These are phyloP conservation scores for Penicillium sp. DNA, from an alignment of 2,329 filamentous ascomycete species.

Conservation along the genomic window DNA sequence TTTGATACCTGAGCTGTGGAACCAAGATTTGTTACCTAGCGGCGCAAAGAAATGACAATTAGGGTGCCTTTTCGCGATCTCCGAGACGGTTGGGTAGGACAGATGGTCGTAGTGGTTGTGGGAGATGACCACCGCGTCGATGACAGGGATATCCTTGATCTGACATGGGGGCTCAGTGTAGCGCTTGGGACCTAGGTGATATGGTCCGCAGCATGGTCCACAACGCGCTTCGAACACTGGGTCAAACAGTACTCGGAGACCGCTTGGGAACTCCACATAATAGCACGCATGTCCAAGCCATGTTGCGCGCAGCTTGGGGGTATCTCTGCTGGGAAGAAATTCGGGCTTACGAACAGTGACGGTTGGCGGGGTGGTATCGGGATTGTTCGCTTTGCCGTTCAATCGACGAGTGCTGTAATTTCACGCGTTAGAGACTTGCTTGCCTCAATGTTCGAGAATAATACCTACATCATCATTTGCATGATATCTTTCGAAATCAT, in stretches of 20 bases:
- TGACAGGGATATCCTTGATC: conserved; percentile 68
- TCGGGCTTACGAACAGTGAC: conserved; percentile 65
- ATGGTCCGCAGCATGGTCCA: conserved; percentile 76
- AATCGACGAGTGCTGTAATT: conserved; percentile 37
- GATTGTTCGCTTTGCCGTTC: conserved; percentile 51
- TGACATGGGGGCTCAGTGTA: conserved; percentile 75
- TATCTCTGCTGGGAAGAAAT: conserved; percentile 62
- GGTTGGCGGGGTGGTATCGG: conserved; percentile 63
- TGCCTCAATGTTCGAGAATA: not conserved
- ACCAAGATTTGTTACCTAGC: conserved; percentile 80
- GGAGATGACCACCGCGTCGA: conserved; percentile 65
- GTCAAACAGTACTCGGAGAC: conserved; percentile 85
- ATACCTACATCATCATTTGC: conserved; percentile 22
- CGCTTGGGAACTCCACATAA: conserved; percentile 83
- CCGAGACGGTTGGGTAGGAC: conserved; percentile 69
- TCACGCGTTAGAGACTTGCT: not conserved
- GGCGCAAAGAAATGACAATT: conserved; percentile 85
- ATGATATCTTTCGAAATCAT: conserved; percentile 9
- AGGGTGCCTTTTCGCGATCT: conserved; percentile 68
- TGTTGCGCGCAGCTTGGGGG: conserved; percentile 69
- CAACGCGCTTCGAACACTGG: conserved; percentile 90
- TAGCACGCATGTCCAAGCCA: conserved; percentile 97
- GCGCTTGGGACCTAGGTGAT: conserved; percentile 70
- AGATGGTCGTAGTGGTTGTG: conserved; percentile 95
- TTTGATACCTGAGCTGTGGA: conserved; percentile 64